Evolutionary conservation across 345 rosid species (phyloP), one percentile per base, ranked within the genome.

Genomic region (Hibiscus mutabilis): DNA sequence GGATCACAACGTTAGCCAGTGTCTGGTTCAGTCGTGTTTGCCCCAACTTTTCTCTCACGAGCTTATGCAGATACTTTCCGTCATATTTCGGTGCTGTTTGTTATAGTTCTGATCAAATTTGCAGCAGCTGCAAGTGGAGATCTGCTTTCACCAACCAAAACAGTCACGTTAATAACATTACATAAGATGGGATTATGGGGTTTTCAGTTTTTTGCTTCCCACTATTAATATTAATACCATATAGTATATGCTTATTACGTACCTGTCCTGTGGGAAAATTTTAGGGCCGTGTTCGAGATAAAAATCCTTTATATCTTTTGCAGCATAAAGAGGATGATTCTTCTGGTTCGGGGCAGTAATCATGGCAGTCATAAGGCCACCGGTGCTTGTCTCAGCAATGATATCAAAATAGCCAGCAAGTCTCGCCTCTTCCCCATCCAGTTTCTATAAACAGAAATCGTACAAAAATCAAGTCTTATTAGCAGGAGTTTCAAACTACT

Each of bases 361-460:
- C 97, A 91, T 91, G 35, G 90, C 87, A 0, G 89, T 81, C 14
- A 91, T 83, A 0, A 91, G 86, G 42, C 97, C 94, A 0, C 97
- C 94, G 0, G 92, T 88, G 82, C 96, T 88, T 1, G 93, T 90
- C 51, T 91, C 93, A 0, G 89, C 73, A 3, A 90, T 78, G 51
- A 88, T 85, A 58, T 90, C 93, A 47, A 90, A 90, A 74, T 90
- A 88, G 52, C 88, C 96, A 18, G 90, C 90, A 4, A 91, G 65
- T 61, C 90, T 84, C 8, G 91, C 93, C 7, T 84, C 73, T 63
- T 83, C 81, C 2, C 93, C 96, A 21, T 90, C 96, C 60, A 88
- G 62, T 69, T 89, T 85, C 95, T 91, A 76, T 71, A 16, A 67
- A 62, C 42, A 33, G 6, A 5, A 33, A 33, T 5, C 37, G 37